Evolutionary conservation across 495 filamentous ascomycete genomes (phyloP), one percentile per base, ranked within the genome.

Genomic region (Hypoxylon crocopeplum): DNA sequence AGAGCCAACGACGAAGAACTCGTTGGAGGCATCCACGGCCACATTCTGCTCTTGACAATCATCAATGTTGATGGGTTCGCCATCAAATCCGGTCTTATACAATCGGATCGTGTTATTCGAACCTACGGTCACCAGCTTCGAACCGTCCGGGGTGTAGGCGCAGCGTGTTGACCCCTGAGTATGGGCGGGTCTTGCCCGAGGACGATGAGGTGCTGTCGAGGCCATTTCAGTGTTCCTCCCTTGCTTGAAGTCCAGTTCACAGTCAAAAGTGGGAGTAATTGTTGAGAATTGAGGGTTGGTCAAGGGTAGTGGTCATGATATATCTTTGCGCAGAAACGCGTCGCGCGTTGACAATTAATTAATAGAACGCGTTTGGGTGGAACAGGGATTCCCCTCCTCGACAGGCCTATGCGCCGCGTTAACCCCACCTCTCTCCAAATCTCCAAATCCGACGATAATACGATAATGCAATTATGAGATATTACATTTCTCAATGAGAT

Each of bases 61-160:
- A 66, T 98, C 94, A 24, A 98, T 86, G 27, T 89, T 96, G 48
- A 81, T 84, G 10, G 94, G 94, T 66, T 97, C 94, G 41, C 90
- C 93, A 76, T 95, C 91, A 15, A 87, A 90, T 33, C 89, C 92
- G 12, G 91, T 92, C 42, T 87, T 88, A 78, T 93, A 98, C 41
- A 97, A 84, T 22, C 94, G 88, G 64, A 96, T 89, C 13, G 88
- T 87, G 65, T 93, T 90, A 73, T 98, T 96, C 27, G 89, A 88
- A 29, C 94, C 94, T 47, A 87, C 91, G 10, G 94, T 98, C 56
- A 98, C 78, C 59, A 84, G 68, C 62, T 77, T 80, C n/a, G 76
- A 73, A 16, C 82, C 82, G 54, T 84, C 77, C 37, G 80, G 79
- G 2, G 81, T 84, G 62, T 84, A 84, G 27, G 79, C 77, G 62